Evolutionary conservation across 2,329 filamentous ascomycete species (phyloP).

Genomic region (Lachnellula suecica): DNA sequence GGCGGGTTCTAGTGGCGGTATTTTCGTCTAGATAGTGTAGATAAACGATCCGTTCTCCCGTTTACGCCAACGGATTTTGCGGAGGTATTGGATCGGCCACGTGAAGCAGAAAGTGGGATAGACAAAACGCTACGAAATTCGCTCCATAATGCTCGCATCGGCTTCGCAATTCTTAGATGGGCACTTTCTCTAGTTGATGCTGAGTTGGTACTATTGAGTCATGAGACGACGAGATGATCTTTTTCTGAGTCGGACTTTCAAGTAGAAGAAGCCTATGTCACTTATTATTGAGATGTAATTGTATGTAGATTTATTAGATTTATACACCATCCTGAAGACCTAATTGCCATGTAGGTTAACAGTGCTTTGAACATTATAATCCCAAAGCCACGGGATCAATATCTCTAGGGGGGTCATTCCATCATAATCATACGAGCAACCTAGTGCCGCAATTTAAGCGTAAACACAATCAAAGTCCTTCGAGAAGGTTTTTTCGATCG

Average conservation of each 20-base stretch:
- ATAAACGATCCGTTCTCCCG: not conserved
- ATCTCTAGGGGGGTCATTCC: not conserved
- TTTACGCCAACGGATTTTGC: not conserved
- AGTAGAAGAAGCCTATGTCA: no score
- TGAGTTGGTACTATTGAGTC: no score
- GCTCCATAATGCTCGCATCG: not conserved
- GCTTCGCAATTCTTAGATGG: not conserved
- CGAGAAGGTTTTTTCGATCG: conserved; percentile 42
- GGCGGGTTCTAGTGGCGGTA: no score
- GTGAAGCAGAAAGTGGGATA: not conserved
- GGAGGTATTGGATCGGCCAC: not conserved
- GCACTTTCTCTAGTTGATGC: not conserved
- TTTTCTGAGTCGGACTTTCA: not conserved
- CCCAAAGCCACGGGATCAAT: not conserved
- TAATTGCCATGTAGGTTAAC: not conserved
- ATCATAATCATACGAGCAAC: not conserved
- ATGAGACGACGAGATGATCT: not conserved
- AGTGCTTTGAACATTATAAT: not conserved
- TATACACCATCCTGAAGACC: no score
- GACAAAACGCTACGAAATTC: not conserved
- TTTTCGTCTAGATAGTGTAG: conserved; percentile 1
- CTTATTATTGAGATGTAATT: no score
- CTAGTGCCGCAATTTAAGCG: conserved; percentile 13
- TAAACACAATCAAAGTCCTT: conserved; percentile 29
- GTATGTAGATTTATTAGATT: no score